Evolutionary conservation across 177 flowering plant genomes (phyloP).

Genomic region (Vitis hybrid): DNA sequence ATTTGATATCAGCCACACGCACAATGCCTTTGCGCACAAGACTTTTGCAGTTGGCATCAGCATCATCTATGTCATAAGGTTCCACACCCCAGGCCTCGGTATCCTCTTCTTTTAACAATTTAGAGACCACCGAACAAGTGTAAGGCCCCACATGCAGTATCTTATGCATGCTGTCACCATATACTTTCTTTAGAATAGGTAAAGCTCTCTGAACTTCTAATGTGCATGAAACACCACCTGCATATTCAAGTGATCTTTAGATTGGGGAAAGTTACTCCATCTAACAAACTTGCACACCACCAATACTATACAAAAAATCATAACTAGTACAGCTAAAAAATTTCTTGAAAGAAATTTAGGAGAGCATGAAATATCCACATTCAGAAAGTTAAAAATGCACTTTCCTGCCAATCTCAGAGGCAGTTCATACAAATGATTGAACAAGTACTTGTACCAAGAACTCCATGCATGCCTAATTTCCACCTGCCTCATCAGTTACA

Average conservation of each 20-base stretch:
- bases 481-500: background rate
- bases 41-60: constrained; percentile 55
- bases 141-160: constrained; percentile 96
- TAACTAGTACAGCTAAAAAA: background rate
- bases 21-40: constrained; percentile 80
- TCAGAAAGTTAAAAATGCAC: background rate
- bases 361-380: background rate
- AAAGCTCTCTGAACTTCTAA: constrained; percentile 63
- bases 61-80: constrained; percentile 86
- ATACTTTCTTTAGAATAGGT: constrained; percentile 69
- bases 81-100: constrained; percentile 94
- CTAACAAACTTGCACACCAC: background rate
- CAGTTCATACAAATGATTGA: background rate
- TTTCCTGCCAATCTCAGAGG: background rate
- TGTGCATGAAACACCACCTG: constrained; percentile 77
- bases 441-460: background rate
- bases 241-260: constrained; percentile 11
- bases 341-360: background rate
- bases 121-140: constrained; percentile 78
- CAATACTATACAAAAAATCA: background rate
- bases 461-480: background rate
- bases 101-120: constrained; percentile 69
- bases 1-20: constrained; percentile 88
- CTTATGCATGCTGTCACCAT: constrained; percentile 80
- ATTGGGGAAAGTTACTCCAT: background rate